phyloP scores from a whole-genome alignment of 345 rosid species.

The Chamaenerion angustifolium region DNA sequence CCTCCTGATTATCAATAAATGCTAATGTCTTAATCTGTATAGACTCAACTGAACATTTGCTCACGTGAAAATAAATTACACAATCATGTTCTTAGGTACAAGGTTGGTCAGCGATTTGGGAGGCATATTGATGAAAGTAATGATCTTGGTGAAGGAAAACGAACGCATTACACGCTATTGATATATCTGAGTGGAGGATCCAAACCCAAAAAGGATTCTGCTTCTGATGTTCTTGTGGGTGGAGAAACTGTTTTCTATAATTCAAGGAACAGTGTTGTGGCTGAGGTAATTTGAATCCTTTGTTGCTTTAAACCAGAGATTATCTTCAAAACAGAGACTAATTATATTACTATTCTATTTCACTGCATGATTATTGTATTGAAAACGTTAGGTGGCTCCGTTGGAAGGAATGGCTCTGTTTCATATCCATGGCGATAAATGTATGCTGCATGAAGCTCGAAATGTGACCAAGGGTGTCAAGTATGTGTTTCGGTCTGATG shows the following conservation, averaged over 20 bases:
- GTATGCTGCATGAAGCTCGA: constrained; percentile 85
- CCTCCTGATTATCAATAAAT: neutral
- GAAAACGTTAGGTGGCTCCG: constrained; percentile 57
- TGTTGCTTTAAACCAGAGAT: neutral
- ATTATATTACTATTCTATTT: neutral
- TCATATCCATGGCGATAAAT: constrained; percentile 83
- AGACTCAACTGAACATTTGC: too few relatives aligned
- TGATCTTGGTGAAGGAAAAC: constrained; percentile 55
- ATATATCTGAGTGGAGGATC: constrained; percentile 65
- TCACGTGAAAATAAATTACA: too few relatives aligned
- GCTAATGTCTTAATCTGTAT: neutral
- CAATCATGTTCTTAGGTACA: constrained; percentile 36
- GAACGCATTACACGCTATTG: constrained; percentile 67
- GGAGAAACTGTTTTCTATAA: constrained; percentile 93
- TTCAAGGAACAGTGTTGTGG: constrained; percentile 56
- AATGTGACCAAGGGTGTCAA: constrained; percentile 67
- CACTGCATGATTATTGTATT: neutral
- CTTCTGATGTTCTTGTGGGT: constrained; percentile 47
- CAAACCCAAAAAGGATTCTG: constrained; percentile 35
- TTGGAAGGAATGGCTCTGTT: constrained; percentile 84
- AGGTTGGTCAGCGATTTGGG: constrained; percentile 77
- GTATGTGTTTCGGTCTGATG: constrained; percentile 86
- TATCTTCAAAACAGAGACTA: neutral
- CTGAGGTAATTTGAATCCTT: constrained; percentile 42
- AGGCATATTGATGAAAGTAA: constrained; percentile 78